Evolutionary conservation across 345 rosid genomes (phyloP).

Genomic region (Brassica juncea): DNA sequence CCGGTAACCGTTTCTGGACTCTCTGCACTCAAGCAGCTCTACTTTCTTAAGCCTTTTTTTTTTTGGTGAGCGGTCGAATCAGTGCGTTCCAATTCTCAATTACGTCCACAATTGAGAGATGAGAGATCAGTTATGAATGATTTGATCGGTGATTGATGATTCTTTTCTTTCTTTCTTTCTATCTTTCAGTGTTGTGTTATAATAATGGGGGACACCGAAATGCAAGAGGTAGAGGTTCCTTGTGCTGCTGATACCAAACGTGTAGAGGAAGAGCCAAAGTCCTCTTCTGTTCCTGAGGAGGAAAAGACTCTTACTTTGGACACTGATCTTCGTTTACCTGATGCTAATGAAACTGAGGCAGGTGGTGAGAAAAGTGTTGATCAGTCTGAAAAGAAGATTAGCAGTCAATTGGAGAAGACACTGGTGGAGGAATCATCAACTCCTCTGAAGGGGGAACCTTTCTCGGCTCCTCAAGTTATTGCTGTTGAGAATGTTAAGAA

Average conservation of each 20-base stretch:
- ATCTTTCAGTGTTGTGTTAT: background rate
- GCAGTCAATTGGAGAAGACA: conserved; percentile 20
- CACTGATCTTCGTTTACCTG: conserved; percentile 44
- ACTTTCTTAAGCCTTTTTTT: no score
- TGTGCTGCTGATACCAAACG: conserved; percentile 35
- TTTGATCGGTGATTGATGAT: background rate
- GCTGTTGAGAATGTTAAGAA: conserved; percentile 44
- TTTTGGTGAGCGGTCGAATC: no score
- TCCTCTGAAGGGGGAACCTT: conserved; percentile 35
- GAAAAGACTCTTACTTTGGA: conserved; percentile 47
- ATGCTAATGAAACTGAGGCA: conserved; percentile 17
- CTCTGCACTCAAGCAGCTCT: background rate
- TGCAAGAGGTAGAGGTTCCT: conserved; percentile 48
- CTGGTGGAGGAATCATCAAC: conserved; percentile 18
- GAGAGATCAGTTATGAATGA: background rate
- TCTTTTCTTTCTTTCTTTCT: background rate
- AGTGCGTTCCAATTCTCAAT: background rate
- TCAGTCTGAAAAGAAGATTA: conserved; percentile 23
- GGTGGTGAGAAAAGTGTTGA: conserved; percentile 13
- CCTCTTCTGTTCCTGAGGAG: conserved; percentile 35
- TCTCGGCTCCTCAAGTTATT: conserved; percentile 34
- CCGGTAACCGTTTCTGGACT: conserved; percentile 12
- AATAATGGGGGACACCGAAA: conserved; percentile 59
- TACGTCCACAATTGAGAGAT: background rate
- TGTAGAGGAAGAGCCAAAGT: conserved; percentile 37